These are phyloP conservation scores for Carex pumila DNA, from an alignment of 176 grass and related monocot genomes.

Conservation along the genomic window DNA sequence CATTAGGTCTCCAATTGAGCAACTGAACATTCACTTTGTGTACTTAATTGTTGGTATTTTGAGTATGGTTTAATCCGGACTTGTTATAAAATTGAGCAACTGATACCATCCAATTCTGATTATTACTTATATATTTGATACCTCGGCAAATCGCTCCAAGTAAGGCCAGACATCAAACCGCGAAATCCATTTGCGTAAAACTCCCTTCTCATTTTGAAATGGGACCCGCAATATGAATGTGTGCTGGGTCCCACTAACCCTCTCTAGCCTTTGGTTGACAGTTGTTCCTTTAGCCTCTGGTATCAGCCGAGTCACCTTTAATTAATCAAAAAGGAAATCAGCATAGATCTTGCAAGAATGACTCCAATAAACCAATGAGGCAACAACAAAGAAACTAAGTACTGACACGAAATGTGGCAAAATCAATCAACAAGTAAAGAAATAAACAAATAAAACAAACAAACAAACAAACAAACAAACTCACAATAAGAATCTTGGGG, in stretches of 20 bases:
- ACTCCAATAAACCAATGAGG: not conserved
- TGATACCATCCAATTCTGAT: not conserved
- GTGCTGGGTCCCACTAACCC: conserved; percentile 75
- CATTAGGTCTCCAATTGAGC: not conserved
- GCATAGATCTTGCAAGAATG: not conserved
- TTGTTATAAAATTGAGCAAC: not conserved
- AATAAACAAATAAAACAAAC: not conserved
- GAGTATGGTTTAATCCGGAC: not conserved
- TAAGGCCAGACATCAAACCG: conserved; percentile 98
- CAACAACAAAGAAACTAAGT: not conserved
- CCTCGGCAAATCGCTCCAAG: conserved; percentile 75
- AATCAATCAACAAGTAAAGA: not conserved
- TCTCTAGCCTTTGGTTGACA: conserved; percentile 84
- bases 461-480: conserved; percentile 9
- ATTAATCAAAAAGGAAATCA: not conserved
- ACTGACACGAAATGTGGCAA: not conserved
- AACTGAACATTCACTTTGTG: not conserved
- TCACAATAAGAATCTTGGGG: conserved; percentile 92
- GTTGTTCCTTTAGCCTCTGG: conserved; percentile 89
- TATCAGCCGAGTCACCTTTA: conserved; percentile 89
- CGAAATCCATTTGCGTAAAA: conserved; percentile 90
- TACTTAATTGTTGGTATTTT: not conserved
- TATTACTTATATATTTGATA: conserved; percentile 24
- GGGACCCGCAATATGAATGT: conserved; percentile 75
- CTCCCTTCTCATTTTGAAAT: conserved; percentile 68